Conservation (phyloP, 768 basidiomycete species). For the Phanerochaete carnosa region DNA sequence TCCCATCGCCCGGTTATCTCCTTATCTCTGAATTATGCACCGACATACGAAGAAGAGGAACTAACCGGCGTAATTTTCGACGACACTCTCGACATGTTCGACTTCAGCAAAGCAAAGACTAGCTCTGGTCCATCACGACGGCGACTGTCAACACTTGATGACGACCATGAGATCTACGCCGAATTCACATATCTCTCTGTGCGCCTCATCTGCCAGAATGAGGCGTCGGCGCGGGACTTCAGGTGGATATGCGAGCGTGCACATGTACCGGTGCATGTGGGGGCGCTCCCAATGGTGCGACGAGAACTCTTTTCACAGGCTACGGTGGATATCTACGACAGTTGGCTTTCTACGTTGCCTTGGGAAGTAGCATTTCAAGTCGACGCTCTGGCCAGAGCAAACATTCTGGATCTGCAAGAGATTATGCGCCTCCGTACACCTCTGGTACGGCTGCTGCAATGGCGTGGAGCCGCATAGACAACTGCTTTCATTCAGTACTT, state of each 20-base stretch:
- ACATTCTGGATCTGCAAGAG: slow-evolving; percentile 46
- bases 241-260: slow-evolving; percentile 35
- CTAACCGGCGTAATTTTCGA: neutral
- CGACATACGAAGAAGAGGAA: slow-evolving; percentile 31
- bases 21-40: slow-evolving; percentile 36
- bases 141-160: slow-evolving; percentile 36
- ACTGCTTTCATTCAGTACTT: slow-evolving; percentile 17
- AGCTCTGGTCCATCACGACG: slow-evolving; percentile 21
- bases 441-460: slow-evolving; percentile 28
- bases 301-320: slow-evolving; percentile 38
- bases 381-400: slow-evolving; percentile 36
- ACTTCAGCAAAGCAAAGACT: neutral
- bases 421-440: slow-evolving; percentile 38
- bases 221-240: slow-evolving; percentile 26
- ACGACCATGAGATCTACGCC: slow-evolving; percentile 40
- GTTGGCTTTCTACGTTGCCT: slow-evolving; percentile 33
- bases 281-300: slow-evolving; percentile 30
- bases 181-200: slow-evolving; percentile 50
- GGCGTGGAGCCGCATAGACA: slow-evolving; percentile 33
- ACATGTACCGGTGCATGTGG: slow-evolving; percentile 26
- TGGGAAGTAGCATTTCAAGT: slow-evolving; percentile 61
- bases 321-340: slow-evolving; percentile 27
- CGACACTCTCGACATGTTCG: neutral
- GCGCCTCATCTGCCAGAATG: slow-evolving; percentile 43
- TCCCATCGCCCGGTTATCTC: slow-evolving; percentile 37